These are phyloP conservation scores for Globisporangium orthogonon DNA, from an alignment of 352 stramenopile genomes.

Conservation along the genomic window DNA sequence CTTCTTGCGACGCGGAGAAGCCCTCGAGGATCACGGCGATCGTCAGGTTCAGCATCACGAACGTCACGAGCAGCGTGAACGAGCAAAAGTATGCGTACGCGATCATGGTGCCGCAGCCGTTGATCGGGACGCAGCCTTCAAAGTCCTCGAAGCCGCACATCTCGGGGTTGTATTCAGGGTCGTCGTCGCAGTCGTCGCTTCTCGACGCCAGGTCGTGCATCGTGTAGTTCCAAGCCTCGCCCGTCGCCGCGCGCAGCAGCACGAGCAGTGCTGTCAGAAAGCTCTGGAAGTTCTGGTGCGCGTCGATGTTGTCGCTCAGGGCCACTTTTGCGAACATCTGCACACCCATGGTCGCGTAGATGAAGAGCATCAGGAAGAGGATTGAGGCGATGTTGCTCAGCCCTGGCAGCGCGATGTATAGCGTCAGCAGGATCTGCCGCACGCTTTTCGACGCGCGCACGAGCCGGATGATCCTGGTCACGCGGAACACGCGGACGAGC, in stretches of 20 bases:
- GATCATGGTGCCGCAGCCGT: slow-evolving; percentile 68
- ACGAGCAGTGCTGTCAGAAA: slow-evolving; percentile 90
- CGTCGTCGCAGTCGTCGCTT: slow-evolving; percentile 44
- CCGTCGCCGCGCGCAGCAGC: slow-evolving; percentile 87
- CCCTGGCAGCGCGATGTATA: slow-evolving; percentile 85
- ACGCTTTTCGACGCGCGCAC: slow-evolving; percentile 87
- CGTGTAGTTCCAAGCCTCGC: slow-evolving; percentile 91
- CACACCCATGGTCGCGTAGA: slow-evolving; percentile 90
- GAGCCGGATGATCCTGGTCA: slow-evolving; percentile 80
- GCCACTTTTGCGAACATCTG: slow-evolving; percentile 90
- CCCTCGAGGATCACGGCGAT: slow-evolving; percentile 92
- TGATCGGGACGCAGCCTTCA: slow-evolving; percentile 56
- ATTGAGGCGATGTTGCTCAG: slow-evolving; percentile 90
- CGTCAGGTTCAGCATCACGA: slow-evolving; percentile 92
- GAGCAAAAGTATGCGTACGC: slow-evolving; percentile 70
- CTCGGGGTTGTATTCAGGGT: slow-evolving; percentile 43
- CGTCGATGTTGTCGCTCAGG: slow-evolving; percentile 64
- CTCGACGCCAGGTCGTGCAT: slow-evolving; percentile 82
- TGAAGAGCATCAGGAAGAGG: slow-evolving; percentile 91
- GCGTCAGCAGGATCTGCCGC: slow-evolving; percentile 85
- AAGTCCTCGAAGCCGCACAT: slow-evolving; percentile 76
- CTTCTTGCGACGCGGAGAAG: slow-evolving; percentile 80
- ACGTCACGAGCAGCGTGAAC: slow-evolving; percentile 92
- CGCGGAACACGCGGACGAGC: slow-evolving; percentile 88
- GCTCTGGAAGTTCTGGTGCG: slow-evolving; percentile 90